Base-by-base conservation (phyloP, 2,329 filamentous ascomycete genomes). In the Lachnellula occidentalis region DNA sequence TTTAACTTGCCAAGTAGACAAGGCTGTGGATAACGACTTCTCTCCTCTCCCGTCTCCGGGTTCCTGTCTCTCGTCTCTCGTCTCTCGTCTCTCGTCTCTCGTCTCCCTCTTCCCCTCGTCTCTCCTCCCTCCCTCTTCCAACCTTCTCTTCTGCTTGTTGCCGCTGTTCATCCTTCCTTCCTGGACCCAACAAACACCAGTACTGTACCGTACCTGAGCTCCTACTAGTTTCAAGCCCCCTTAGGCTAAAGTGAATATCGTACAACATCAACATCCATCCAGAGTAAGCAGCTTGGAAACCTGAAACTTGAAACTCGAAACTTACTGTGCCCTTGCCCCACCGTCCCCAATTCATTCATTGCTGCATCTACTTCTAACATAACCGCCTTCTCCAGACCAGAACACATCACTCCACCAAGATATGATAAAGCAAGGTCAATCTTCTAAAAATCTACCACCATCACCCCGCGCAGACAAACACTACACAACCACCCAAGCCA, bases 271-370 rank as follows among this genome's bases (percentile, higher is more conserved):
- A 9, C 57, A 58, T 46, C 54, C 52, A 54, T 50, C 53, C 57
- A 58, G 42, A 61, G 55, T 61, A 56, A 59, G 55, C 59, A n/a
- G n/a, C n/a, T n/a, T n/a, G n/a, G n/a, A n/a, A n/a, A n/a, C n/a
- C 27, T 50, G 54, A 49, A 41, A 52, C 54, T 46, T 41, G 51
- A 56, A 59, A 54, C 59, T 36, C 50, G 54, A 49, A 45, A 52
- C 54, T 46, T 41, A 49, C 59, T 58, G 48, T 52, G 50, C 56
- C 41, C 21, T 52, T 54, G 59, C 59, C 57, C 61, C 61, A 57
- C 53, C 51, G 50, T 45, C 36, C 47, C 14, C 27, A 31, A 31
- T 31, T 11, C 27, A 47, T 48, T 42, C 46, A 57, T 48, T 48
- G 17, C 27, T 37, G 45, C 27, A 49, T 37, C 31, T 21, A 11